Evolutionary conservation across 1,139 yeast genomes (phyloP).

Genomic region (Yamadazyma mexicana): DNA sequence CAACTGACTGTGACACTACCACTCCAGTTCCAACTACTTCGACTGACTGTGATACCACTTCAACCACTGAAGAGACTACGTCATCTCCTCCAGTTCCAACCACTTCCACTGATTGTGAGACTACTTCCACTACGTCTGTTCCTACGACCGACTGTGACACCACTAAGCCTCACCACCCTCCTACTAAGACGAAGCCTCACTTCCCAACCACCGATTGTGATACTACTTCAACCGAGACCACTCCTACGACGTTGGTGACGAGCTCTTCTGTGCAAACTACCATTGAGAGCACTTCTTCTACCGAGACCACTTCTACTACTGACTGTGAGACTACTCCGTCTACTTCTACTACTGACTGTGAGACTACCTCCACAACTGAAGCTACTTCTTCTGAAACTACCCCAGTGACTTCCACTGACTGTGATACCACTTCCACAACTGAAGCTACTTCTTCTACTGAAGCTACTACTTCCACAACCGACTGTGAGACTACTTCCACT

Average conservation of each 20-base stretch:
- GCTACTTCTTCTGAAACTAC: conserved; percentile 15
- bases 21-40: conserved; percentile 7
- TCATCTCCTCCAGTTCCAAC: too few species aligned
- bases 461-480: neutral
- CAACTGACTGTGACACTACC: conserved; percentile 23
- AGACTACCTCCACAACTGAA: neutral
- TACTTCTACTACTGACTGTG: conserved; percentile 1
- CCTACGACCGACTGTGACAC: neutral
- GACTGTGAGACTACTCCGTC: conserved; percentile 16
- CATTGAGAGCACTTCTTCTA: too few species aligned
- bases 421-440: conserved; percentile 23
- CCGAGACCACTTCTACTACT: conserved; percentile 1
- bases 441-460: conserved; percentile 2
- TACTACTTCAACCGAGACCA: neutral
- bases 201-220: conserved; percentile 6
- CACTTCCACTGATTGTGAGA: neutral
- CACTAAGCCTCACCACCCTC: too few species aligned
- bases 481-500: neutral
- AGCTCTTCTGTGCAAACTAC: too few species aligned
- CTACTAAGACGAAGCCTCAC: conserved; percentile 1
- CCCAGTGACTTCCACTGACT: conserved; percentile 6
- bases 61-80: conserved; percentile 12
- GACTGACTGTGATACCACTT: conserved; percentile 21
- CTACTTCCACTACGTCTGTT: conserved; percentile 4
- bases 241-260: too few species aligned